Evolutionary conservation across 306 rosid genomes (phyloP), one percentile per base, ranked within the genome.

Genomic region (Castanea mollissima): DNA sequence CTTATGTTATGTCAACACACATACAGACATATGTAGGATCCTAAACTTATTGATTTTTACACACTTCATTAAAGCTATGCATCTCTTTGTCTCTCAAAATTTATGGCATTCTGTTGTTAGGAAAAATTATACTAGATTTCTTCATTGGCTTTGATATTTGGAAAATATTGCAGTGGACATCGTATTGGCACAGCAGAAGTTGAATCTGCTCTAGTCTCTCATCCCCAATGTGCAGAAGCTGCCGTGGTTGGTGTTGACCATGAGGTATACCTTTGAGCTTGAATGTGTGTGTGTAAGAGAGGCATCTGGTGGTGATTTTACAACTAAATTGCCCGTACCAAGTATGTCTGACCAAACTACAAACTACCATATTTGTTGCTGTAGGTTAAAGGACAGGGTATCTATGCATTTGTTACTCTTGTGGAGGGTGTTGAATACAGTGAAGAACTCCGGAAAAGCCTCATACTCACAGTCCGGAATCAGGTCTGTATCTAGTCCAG

Each of bases 141-240:
- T 29, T 51, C 71, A 54, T 63, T 74, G 78, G 71, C 55, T 57
- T 59, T 82, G 69, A 62, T 63, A 64, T 41, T 35, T 23, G 44
- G 29, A 4, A 75, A 44, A 65, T 74, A 29, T 76, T 85, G 86
- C 92, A 95, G 98, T 86, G 99, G 99, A 31, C 99, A 96, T 90
- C 99, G 99, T 78, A 96, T 96, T 71, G 99, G 99, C 88, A 96
- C 99, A 7, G 98, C 99, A 29, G 98, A 96, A 85, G 99, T 96
- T 83, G 99, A 96, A 89, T 96, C 99, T 74, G 97, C 99, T 79
- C 83, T 96, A 52, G 98, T 93, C 76, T 91, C 98, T n/a, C 93
- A 91, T 81, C 92, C 94, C 55, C 80, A 89, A 74, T 96, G 99
- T 81, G 93, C 96, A 20, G 99, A 96, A 90, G 99, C 99, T 80